Evolutionary conservation across 306 rosid species (phyloP), one percentile per base, ranked within the genome.

Genomic region (Alnus glutinosa): DNA sequence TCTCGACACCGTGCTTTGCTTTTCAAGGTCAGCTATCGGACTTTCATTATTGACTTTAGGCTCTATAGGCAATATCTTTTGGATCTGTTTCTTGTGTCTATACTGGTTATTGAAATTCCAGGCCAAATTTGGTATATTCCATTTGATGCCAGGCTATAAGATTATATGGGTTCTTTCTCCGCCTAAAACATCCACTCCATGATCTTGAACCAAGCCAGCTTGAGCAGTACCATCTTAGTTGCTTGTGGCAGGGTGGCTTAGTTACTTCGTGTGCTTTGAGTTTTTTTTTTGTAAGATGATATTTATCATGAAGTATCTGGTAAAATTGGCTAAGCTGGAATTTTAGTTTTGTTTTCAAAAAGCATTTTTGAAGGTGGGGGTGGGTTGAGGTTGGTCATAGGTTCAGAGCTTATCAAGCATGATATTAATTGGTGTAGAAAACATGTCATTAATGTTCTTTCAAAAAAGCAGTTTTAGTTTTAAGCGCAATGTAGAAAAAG

Each of bases 1-100:
- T 95, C 97, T 61, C 89, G 99, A 83, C 99, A 95, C 49, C 98
- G 98, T 19, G 98, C 98, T 62, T 88, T 94, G 85, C 98, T 94
- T 90, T 95, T 91, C 88, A 95, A 95, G 99, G 99, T 95, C 76
- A 77, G 87, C 61, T 67, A 70, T 81, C 19, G 39, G 78, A 32
- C 74, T 73, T 61, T 48, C 64, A 34, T 73, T 71, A 1, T 70
- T 32, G 14, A 83, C 55, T 72, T 32, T 72, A 55, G 52, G 71
- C 61, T 77, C 30, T 82, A 73, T 84, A 62, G 58, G 78, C 71
- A 28, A 47, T 73, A 81, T 54, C 73, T 73, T 70, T 15, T 37
- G 7, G 69, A 11, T 34, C 44, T 32, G n/a, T 62, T 62, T 32
- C 69, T 62, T 62, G 69, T 62, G 68, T 44, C 69, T 34, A 32